Percentiles rank a stretch among this genome's conserved stretches.
These are phyloP conservation scores for Suillus subaureus DNA, from an alignment of 768 basidiomycete species.

Conservation along the genomic window DNA sequence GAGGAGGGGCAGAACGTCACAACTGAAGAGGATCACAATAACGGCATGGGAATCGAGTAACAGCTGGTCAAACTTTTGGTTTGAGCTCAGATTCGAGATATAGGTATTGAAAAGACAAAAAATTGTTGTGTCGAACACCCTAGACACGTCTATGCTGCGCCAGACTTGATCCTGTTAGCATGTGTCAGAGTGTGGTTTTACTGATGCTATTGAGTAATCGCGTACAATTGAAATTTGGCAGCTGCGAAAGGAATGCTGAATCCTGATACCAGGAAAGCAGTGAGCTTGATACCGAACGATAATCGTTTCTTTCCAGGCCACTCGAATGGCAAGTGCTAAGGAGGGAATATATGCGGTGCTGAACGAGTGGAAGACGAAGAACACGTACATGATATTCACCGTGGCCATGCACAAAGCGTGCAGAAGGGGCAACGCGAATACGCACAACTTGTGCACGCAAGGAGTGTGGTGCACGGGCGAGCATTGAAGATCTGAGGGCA, in stretches of 20 bases:
- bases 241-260: constrained; percentile 73
- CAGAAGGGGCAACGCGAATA: constrained; percentile 26
- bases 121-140: not conserved
- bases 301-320: constrained; percentile 53
- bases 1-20: constrained; percentile 16
- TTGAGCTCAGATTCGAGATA: not conserved
- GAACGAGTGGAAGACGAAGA: not conserved
- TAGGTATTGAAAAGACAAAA: not conserved
- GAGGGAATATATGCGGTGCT: constrained; percentile 9
- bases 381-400: constrained; percentile 52
- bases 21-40: not conserved
- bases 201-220: not conserved
- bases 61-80: not conserved
- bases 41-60: not conserved
- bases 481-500: constrained; percentile 33
- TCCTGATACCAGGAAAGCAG: constrained; percentile 48
- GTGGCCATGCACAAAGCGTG: constrained; percentile 53
- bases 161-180: constrained; percentile 1
- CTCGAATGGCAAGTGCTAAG: constrained; percentile 59
- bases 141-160: not conserved
- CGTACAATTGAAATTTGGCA: constrained; percentile 65
- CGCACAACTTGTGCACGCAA: constrained; percentile 43
- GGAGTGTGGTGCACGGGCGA: constrained; percentile 44
- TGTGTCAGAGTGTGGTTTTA: not conserved
- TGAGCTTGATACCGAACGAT: constrained; percentile 41